Conservation (phyloP, 83 land plant species). For the Isoetes engelmannii region DNA sequence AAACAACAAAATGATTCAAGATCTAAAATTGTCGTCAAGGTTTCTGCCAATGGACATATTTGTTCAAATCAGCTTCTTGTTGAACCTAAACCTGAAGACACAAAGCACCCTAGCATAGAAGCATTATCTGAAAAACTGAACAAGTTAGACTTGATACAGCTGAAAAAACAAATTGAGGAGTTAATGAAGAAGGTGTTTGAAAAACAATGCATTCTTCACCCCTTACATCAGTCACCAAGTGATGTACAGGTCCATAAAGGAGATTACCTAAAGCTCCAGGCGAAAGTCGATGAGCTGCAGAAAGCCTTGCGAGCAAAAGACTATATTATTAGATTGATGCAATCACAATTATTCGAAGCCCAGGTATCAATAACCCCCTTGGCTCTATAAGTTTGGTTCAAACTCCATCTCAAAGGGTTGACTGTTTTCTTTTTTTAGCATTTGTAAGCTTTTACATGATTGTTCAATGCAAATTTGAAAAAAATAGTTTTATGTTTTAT, state of each 20-base stretch:
- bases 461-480: neutral
- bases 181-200: neutral
- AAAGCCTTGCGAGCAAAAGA: constrained; percentile 1
- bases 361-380: neutral
- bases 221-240: neutral
- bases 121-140: neutral
- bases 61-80: neutral
- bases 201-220: neutral
- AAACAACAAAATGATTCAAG: neutral
- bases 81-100: neutral
- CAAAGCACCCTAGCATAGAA: neutral
- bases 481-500: neutral
- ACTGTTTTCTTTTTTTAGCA: too few relatives aligned
- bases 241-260: neutral
- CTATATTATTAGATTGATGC: neutral
- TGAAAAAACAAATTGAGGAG: neutral
- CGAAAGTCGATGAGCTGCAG: constrained; percentile 2
- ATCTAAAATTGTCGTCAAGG: neutral
- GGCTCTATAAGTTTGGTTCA: too few relatives aligned
- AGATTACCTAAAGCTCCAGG: neutral
- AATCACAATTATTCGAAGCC: neutral
- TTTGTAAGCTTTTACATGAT: too few relatives aligned
- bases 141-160: neutral
- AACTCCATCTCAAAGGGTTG: too few relatives aligned
- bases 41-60: neutral